Evolutionary conservation across 257 asterid genomes (phyloP).

Genomic region (Oldenlandia corymbosa): DNA sequence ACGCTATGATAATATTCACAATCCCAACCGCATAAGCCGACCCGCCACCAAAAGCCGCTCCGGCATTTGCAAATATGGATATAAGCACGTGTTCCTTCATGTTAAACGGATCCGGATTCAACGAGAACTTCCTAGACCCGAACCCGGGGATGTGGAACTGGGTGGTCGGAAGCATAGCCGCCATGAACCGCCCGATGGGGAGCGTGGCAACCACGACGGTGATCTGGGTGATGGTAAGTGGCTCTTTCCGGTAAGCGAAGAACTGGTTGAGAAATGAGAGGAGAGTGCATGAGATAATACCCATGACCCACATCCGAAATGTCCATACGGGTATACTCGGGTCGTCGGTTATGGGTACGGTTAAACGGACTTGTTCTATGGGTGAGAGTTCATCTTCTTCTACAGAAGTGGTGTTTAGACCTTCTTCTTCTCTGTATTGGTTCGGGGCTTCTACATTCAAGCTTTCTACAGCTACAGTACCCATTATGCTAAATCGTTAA

Average conservation of each 20-base stretch:
- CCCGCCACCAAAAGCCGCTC: constrained; percentile 66
- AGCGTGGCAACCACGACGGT: constrained; percentile 60
- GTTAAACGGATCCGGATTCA: constrained; percentile 84
- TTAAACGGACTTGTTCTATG: constrained; percentile 61
- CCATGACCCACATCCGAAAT: constrained; percentile 77
- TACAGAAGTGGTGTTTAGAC: neutral
- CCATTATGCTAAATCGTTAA: constrained; percentile 3
- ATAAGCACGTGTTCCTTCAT: constrained; percentile 78
- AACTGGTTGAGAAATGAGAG: constrained; percentile 78
- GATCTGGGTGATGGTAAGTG: constrained; percentile 60
- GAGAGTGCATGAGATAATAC: constrained; percentile 54
- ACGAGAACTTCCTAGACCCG: constrained; percentile 40
- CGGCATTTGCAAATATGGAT: constrained; percentile 74
- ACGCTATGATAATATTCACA: constrained; percentile 59
- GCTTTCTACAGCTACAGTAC: constrained; percentile 22
- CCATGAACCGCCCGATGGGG: constrained; percentile 77
- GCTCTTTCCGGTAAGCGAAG: constrained; percentile 59
- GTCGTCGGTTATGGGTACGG: constrained; percentile 64
- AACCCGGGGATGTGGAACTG: constrained; percentile 41
- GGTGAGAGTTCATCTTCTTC: constrained; percentile 53
- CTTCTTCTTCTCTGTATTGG: neutral
- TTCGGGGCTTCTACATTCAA: constrained; percentile 23
- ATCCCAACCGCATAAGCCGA: constrained; percentile 75
- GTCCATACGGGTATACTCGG: constrained; percentile 75
- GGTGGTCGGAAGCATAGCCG: constrained; percentile 46